A percentile compares a stretch with the other conserved stretches of the same genome.
Evolutionary conservation across 1,284 basidiomycete genomes (phyloP).

Genomic region (Moniliophthora roreri): DNA sequence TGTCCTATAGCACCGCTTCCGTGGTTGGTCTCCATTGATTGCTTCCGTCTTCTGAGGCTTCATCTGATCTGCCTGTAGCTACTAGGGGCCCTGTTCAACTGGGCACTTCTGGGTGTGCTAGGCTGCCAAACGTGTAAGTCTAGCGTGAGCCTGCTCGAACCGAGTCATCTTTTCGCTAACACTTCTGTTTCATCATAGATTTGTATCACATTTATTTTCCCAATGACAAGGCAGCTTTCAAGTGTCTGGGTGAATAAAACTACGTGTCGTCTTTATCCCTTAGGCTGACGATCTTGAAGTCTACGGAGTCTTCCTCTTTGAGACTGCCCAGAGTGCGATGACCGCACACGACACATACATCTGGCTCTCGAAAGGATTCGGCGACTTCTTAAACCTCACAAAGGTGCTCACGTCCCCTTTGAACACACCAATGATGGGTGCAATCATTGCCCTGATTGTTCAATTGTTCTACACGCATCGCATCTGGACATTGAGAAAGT

Average conservation of each 20-base stretch:
- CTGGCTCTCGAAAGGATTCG: conserved; percentile 22
- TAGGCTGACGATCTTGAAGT: no score
- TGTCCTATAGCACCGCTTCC: no score
- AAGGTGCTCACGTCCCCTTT: conserved; percentile 13
- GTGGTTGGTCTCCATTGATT: no score
- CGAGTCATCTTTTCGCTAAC: no score
- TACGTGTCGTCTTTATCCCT: background rate
- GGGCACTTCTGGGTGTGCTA: no score
- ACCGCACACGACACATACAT: conserved; percentile 17
- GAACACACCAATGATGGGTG: conserved; percentile 20
- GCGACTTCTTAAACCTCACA: conserved; percentile 17
- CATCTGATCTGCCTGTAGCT: no score
- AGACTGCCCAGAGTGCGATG: conserved; percentile 16
- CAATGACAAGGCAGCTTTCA: background rate
- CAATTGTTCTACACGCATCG: conserved; percentile 24
- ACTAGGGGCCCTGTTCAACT: no score
- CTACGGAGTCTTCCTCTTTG: conserved; percentile 16
- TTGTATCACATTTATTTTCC: background rate
- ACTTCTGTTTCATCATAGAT: background rate
- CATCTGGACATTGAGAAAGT: conserved; percentile 14
- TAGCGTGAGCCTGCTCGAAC: no score
- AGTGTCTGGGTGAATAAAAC: background rate
- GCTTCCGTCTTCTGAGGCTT: no score
- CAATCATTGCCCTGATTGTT: conserved; percentile 16
- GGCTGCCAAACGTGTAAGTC: no score